Base-by-base conservation (phyloP, 768 basidiomycete genomes). In the Neoboletus magnificus region DNA sequence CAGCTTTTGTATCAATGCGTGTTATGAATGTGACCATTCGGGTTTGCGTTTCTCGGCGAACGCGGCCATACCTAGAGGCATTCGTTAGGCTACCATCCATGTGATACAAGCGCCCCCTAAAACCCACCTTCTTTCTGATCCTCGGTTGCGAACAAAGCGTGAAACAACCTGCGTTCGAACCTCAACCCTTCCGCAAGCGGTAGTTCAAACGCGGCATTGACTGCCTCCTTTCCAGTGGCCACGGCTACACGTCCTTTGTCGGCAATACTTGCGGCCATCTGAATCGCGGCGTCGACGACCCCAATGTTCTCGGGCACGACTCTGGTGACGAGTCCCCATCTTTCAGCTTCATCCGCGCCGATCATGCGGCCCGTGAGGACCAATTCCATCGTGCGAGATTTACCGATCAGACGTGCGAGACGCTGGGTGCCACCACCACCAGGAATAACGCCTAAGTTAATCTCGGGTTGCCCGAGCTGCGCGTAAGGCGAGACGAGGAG, bases 381-480 rank as follows among this genome's bases (percentile, higher is more conserved):
- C 71, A 98, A 75, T 68, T 98, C 96, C 96, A 98, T 98, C 16
- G 94, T 82, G 59, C 91, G 84, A 10, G 92, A 91, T 74, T 97
- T 98, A 42, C 96, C 96, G 60, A 98, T 82, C 11, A 87, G 79
- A 58, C 79, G 84, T 15, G 90, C 83, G 51, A 98, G 84, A 41
- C 95, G 88, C 67, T 98, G 95, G 2, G 93, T 92, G 5, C 95
- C 95, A 30, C 95, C 96, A 10, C 89, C 93, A 4, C 95, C 95
- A 16, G 95, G 94, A 67, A 98, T 97, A 57, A 92, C 86, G 50
- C 94, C 96, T 30, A 98, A 80, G 67, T 91, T 94, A 72, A 99
- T 93, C 71, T 98, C 96, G 18, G 96, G 96, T 69, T 97, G 96
- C 18, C 93, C 93, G 62, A 99, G 97, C 63, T 85, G 85, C 18